Conservation (phyloP, 306 rosid genomes). For the Citrullus colocynthis region DNA sequence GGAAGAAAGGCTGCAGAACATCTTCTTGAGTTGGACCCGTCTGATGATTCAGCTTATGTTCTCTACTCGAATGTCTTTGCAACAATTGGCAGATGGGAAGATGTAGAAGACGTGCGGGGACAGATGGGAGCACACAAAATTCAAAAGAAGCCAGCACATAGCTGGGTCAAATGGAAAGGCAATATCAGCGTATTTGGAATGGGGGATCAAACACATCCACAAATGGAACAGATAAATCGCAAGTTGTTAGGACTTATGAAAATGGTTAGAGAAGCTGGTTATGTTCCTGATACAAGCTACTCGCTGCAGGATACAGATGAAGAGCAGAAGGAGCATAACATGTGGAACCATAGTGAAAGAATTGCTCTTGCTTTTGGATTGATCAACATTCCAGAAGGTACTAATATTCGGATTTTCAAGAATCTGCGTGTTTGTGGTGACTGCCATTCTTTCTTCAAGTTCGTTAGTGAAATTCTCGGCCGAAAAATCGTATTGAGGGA, state of each 20-base stretch:
- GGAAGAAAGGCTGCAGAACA: constrained; percentile 57
- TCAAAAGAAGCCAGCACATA: constrained; percentile 77
- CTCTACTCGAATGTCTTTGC: constrained; percentile 84
- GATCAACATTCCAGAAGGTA: constrained; percentile 49
- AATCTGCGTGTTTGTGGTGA: constrained; percentile 92
- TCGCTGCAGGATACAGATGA: constrained; percentile 82
- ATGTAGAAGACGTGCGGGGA: constrained; percentile 60
- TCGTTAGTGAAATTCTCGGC: constrained; percentile 41
- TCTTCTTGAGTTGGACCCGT: constrained; percentile 54
- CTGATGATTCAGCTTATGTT: constrained; percentile 85
- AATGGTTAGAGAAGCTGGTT: constrained; percentile 61
- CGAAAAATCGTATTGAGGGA: constrained; percentile 69
- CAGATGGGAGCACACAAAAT: constrained; percentile 51
- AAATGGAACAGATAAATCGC: constrained; percentile 28
- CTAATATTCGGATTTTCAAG: constrained; percentile 62
- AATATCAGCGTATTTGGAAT: constrained; percentile 61
- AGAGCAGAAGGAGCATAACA: constrained; percentile 85
- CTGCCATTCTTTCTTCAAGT: constrained; percentile 81
- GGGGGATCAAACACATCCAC: constrained; percentile 63
- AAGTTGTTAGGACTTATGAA: constrained; percentile 63
- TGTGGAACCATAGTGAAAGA: constrained; percentile 94
- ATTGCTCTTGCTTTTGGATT: constrained; percentile 78
- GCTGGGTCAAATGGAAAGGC: constrained; percentile 73
- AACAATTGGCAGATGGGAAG: constrained; percentile 66
- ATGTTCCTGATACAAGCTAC: constrained; percentile 70